These are phyloP conservation scores for Lippia alba DNA, from an alignment of 305 asterid genomes.

Conservation along the genomic window DNA sequence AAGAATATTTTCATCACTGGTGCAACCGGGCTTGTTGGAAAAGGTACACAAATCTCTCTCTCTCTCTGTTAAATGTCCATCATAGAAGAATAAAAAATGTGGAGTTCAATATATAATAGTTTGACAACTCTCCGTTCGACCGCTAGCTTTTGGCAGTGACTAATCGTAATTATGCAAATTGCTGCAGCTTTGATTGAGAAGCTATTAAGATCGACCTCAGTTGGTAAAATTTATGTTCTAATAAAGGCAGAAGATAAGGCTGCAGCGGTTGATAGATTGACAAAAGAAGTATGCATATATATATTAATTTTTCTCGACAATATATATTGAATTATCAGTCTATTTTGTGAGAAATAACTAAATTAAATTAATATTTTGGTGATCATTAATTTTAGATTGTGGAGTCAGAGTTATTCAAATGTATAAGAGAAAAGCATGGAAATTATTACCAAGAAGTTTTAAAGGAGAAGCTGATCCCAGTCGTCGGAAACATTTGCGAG, in stretches of 20 bases:
- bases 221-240: no score
- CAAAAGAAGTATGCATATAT: no score
- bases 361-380: background rate
- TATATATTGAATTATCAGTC: background rate
- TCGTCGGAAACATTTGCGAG: slow-evolving; percentile 38
- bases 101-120: no score
- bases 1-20: slow-evolving; percentile 32
- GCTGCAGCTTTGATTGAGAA: slow-evolving; percentile 30
- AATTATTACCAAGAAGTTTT: slow-evolving; percentile 28
- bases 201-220: background rate
- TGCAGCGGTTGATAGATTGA: no score
- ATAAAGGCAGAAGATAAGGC: no score
- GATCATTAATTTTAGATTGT: slow-evolving; percentile 25
- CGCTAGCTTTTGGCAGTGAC: no score
- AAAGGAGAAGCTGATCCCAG: slow-evolving; percentile 33
- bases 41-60: slow-evolving; percentile 18
- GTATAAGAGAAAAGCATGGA: slow-evolving; percentile 33
- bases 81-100: no score
- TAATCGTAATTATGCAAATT: no score
- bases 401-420: slow-evolving; percentile 28
- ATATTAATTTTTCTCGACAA: background rate
- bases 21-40: slow-evolving; percentile 37
- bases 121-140: no score
- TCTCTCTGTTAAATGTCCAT: no score
- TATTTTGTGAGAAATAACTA: background rate